A percentile compares a stretch with the other conserved stretches of the same genome.
Conservation (phyloP, 139 green algal genomes). For the Micractinium sp. region DNA sequence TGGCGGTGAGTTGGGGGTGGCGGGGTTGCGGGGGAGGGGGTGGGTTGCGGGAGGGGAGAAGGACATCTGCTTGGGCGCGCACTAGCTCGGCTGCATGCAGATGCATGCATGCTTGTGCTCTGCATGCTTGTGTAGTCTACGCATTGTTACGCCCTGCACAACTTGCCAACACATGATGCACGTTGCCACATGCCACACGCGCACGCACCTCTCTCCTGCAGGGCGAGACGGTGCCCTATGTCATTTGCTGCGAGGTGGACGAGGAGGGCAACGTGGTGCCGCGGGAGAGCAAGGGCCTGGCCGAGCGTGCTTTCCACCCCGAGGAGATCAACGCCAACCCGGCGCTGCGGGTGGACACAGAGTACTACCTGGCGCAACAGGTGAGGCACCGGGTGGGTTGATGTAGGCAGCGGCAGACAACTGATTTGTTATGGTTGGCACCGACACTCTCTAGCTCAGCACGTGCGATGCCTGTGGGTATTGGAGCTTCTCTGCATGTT, state of each 20-base stretch:
- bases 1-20: constrained; percentile 44
- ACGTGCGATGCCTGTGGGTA: no score
- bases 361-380: constrained; percentile 91
- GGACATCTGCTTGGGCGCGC: background rate
- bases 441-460: no score
- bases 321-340: constrained; percentile 84
- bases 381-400: constrained; percentile 6
- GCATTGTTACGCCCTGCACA: no score
- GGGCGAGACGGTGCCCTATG: constrained; percentile 96
- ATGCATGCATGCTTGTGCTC: background rate
- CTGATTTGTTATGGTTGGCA: no score
- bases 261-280: constrained; percentile 25
- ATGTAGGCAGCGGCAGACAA: no score
- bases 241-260: constrained; percentile 85
- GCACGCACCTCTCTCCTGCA: background rate
- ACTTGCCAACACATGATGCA: no score
- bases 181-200: background rate
- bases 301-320: constrained; percentile 89
- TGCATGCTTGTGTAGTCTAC: background rate
- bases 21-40: background rate
- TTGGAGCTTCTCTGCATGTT: no score
- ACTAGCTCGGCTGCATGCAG: background rate
- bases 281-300: constrained; percentile 66
- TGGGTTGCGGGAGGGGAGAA: background rate
- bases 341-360: constrained; percentile 75